Conservation (phyloP, 75 land plant genomes). For the Pseudotsuga menziesii region DNA sequence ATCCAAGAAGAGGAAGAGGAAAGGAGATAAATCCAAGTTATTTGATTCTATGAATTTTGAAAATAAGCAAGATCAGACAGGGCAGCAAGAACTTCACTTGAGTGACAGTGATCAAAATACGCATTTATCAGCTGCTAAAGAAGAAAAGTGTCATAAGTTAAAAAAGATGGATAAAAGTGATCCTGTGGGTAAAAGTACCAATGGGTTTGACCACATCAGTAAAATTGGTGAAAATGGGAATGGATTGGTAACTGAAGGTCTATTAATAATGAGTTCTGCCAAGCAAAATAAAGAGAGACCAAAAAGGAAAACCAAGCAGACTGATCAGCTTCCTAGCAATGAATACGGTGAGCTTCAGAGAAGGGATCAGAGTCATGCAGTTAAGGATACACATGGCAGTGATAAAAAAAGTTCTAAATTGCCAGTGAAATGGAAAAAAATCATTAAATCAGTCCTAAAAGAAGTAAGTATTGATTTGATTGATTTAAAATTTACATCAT, state of each 20-base stretch:
- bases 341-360: not conserved
- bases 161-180: no score
- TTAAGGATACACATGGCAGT: not conserved
- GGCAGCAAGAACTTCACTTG: not conserved
- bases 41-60: not conserved
- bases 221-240: no score
- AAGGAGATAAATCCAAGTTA: not conserved
- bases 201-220: no score
- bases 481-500: not conserved
- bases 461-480: conserved; percentile 30
- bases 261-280: not conserved
- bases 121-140: not conserved
- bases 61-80: not conserved
- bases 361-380: not conserved
- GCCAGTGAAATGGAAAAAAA: conserved; percentile 70
- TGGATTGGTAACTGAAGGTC: not conserved
- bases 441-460: conserved; percentile 43
- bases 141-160: not conserved
- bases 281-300: not conserved
- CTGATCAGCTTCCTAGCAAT: not conserved
- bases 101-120: not conserved
- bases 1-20: conserved; percentile 10
- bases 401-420: conserved; percentile 1
- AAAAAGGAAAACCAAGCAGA: not conserved
- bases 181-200: no score